These are phyloP conservation scores for Plasmodium adleri DNA, from an alignment of 169 alveolate genomes.

Conservation along the genomic window DNA sequence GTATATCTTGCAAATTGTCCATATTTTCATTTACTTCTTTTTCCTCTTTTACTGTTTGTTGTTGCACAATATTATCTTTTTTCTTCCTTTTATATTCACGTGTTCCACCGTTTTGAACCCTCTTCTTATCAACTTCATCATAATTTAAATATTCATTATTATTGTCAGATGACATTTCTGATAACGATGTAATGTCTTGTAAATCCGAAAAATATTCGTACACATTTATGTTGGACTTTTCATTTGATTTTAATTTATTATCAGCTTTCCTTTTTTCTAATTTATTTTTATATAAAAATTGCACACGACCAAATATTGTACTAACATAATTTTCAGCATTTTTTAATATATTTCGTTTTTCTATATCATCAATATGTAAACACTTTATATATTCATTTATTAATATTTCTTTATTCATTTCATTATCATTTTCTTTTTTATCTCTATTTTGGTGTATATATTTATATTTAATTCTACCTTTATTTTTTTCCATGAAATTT, in stretches of 20 bases:
- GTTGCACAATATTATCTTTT: constrained; percentile 1
- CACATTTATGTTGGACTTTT: background rate
- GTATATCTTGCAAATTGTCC: background rate
- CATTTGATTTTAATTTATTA: background rate
- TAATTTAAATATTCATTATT: constrained; percentile 6
- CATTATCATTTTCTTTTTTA: too few relatives aligned
- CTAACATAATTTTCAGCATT: constrained; percentile 64
- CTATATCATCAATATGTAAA: constrained; percentile 16
- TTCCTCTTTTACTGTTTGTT: constrained; percentile 1
- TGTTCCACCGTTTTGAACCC: background rate
- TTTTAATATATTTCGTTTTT: constrained; percentile 28
- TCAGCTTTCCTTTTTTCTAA: constrained; percentile 7
- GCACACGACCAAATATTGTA: constrained; percentile 36
- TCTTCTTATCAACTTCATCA: constrained; percentile 13
- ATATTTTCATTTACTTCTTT: background rate
- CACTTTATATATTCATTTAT: constrained; percentile 22
- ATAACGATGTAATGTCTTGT: constrained; percentile 42
- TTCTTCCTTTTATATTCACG: constrained; percentile 20
- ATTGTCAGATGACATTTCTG: constrained; percentile 73
- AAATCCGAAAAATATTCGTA: constrained; percentile 57
- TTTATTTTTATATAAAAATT: constrained; percentile 57
- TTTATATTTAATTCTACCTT: too few relatives aligned
- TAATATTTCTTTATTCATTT: background rate
- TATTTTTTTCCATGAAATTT: constrained; percentile 1
- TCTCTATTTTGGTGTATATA: too few relatives aligned